These are phyloP conservation scores for Plantago elongata DNA, from an alignment of 257 asterid species.

Conservation along the genomic window DNA sequence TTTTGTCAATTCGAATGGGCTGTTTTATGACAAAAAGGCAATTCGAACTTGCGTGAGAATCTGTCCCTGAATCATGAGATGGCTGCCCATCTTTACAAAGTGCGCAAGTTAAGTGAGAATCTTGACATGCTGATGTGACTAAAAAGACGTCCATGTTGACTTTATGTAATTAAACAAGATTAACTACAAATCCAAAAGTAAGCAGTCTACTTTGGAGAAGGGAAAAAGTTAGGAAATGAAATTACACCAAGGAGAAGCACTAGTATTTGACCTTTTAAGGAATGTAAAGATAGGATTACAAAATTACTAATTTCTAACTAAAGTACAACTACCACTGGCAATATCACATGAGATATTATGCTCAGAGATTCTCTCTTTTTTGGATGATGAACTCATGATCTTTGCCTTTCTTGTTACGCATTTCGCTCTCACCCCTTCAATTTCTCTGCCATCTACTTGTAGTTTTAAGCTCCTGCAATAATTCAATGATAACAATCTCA, in stretches of 20 bases:
- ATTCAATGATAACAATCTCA: background rate
- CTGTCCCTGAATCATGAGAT: too few species aligned
- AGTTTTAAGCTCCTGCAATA: slow-evolving; percentile 32
- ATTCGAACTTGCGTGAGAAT: too few species aligned
- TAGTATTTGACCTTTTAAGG: background rate
- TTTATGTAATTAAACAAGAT: background rate
- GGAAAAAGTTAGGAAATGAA: background rate
- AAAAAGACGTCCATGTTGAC: slow-evolving; percentile 10
- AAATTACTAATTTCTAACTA: background rate
- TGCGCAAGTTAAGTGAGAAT: background rate
- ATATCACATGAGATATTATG: slow-evolving; percentile 19
- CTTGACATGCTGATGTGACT: background rate
- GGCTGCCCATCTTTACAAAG: background rate
- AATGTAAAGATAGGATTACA: background rate
- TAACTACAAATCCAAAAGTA: background rate
- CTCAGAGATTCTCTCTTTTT: slow-evolving; percentile 14
- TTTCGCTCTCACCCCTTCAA: slow-evolving; percentile 21
- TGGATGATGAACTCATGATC: slow-evolving; percentile 5
- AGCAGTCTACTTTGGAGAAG: background rate
- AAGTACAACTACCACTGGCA: slow-evolving; percentile 13
- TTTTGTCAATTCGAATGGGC: too few species aligned
- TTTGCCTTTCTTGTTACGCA: slow-evolving; percentile 28
- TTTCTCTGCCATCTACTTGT: slow-evolving; percentile 25
- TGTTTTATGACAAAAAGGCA: too few species aligned
- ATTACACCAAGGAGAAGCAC: background rate